phyloP scores from a whole-genome alignment of 1,284 basidiomycete species.

The Leucoagaricus sp. region DNA sequence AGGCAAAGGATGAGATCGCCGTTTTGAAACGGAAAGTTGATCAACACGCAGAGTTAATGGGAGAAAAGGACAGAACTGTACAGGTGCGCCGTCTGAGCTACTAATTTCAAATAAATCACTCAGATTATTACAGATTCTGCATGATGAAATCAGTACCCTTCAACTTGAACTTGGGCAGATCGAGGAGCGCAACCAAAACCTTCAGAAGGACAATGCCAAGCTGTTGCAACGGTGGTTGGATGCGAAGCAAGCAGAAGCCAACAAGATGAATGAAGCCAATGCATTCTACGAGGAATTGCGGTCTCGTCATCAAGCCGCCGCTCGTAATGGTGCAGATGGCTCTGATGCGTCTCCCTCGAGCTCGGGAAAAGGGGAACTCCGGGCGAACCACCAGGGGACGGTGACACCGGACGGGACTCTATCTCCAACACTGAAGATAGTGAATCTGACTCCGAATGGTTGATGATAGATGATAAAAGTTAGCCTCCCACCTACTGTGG shows the following conservation, averaged over 20 bases:
- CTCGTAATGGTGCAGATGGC: slow-evolving; percentile 47
- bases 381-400: slow-evolving; percentile 28
- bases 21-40: slow-evolving; percentile 76
- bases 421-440: slow-evolving; percentile 64
- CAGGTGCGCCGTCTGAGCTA: slow-evolving; percentile 55
- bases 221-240: slow-evolving; percentile 95
- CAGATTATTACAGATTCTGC: slow-evolving; percentile 65
- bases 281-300: slow-evolving; percentile 83
- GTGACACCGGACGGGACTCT: slow-evolving; percentile 72
- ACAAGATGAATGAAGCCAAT: slow-evolving; percentile 93
- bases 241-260: slow-evolving; percentile 90
- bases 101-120: slow-evolving; percentile 5
- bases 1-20: slow-evolving; percentile 71
- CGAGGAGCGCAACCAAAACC: slow-evolving; percentile 81
- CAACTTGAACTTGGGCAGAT: slow-evolving; percentile 90
- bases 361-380: slow-evolving; percentile 34
- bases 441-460: slow-evolving; percentile 87
- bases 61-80: slow-evolving; percentile 86
- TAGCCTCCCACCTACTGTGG: slow-evolving; percentile 1
- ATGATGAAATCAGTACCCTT: slow-evolving; percentile 91
- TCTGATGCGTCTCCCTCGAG: slow-evolving; percentile 10
- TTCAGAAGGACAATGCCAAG: slow-evolving; percentile 92
- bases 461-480: slow-evolving; percentile 59
- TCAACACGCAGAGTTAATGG: slow-evolving; percentile 82
- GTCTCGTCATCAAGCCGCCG: slow-evolving; percentile 59